Evolutionary conservation across 805 yeast species (phyloP).

Genomic region (Candida coquimbonensis): DNA sequence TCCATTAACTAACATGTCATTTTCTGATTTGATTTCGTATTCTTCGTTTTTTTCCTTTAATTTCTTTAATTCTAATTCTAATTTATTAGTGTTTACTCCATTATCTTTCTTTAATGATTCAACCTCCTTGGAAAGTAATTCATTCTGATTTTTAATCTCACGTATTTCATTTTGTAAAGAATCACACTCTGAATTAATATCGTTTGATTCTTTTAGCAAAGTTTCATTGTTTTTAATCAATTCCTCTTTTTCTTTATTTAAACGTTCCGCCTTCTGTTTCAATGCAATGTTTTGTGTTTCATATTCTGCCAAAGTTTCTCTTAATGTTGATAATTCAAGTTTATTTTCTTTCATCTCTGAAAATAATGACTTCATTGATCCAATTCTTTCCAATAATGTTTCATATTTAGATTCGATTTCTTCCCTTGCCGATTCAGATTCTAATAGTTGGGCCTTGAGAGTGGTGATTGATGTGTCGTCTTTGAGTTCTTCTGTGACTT

Average conservation of each 20-base stretch:
- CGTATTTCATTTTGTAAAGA: slow-evolving; percentile 2
- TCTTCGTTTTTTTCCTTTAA: slow-evolving; percentile 32
- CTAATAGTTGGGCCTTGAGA: slow-evolving; percentile 27
- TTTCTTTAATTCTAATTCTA: slow-evolving; percentile 33
- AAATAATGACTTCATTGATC: slow-evolving; percentile 70
- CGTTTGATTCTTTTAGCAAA: slow-evolving; percentile 2
- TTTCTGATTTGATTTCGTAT: slow-evolving; percentile 30
- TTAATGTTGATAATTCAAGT: slow-evolving; percentile 48
- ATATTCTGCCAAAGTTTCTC: slow-evolving; percentile 43
- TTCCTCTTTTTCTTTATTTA: slow-evolving; percentile 28
- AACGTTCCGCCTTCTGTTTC: slow-evolving; percentile 27
- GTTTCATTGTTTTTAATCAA: slow-evolving; percentile 24
- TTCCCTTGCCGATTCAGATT: slow-evolving; percentile 44
- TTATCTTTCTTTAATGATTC: slow-evolving; percentile 34
- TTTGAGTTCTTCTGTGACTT: slow-evolving; percentile 2
- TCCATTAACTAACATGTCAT: slow-evolving; percentile 26
- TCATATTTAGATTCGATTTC: slow-evolving; percentile 55
- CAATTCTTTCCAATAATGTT: slow-evolving; percentile 50
- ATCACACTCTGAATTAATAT: slow-evolving; percentile 5
- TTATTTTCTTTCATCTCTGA: slow-evolving; percentile 68
- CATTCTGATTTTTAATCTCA: slow-evolving; percentile 31
- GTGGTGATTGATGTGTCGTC: background rate
- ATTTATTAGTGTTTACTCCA: slow-evolving; percentile 6
- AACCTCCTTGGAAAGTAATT: slow-evolving; percentile 46
- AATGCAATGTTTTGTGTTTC: slow-evolving; percentile 33